Evolutionary conservation across 2,329 filamentous ascomycete genomes (phyloP).

Genomic region (Pseudocercospora ulei): DNA sequence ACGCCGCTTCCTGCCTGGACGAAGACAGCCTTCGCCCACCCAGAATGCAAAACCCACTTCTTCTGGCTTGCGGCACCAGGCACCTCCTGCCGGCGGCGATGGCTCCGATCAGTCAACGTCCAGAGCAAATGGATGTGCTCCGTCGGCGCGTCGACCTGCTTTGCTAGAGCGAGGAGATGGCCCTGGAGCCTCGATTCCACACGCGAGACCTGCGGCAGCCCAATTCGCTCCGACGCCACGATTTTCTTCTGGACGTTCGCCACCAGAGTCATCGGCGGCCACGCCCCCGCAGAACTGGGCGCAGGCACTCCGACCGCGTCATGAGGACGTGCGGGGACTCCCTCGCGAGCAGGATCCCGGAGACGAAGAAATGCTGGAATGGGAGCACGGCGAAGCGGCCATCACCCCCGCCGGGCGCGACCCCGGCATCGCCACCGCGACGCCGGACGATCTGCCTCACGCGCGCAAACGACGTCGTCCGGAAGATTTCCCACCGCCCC

Average conservation of each 20-base stretch:
- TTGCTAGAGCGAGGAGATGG: slow-evolving; percentile 9
- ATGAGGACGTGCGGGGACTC: slow-evolving; percentile 28
- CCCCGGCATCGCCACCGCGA: slow-evolving; percentile 8
- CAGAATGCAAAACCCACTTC: slow-evolving; percentile 17
- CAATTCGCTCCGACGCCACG: slow-evolving; percentile 29
- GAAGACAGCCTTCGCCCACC: slow-evolving; percentile 15
- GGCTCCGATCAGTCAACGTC: slow-evolving; percentile 6
- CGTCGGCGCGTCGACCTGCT: not conserved
- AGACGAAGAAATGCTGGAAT: slow-evolving; percentile 29
- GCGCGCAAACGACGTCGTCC: slow-evolving; percentile 30
- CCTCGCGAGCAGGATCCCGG: slow-evolving; percentile 10
- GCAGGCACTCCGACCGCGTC: slow-evolving; percentile 16
- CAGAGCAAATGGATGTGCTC: not conserved
- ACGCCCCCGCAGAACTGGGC: slow-evolving; percentile 15
- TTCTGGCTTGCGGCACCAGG: slow-evolving; percentile 7
- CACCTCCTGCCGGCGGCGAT: slow-evolving; percentile 6
- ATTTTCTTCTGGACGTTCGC: slow-evolving; percentile 19
- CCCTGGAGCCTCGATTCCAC: slow-evolving; percentile 1
- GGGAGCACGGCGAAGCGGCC: slow-evolving; percentile 16
- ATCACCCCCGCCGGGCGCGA: slow-evolving; percentile 17
- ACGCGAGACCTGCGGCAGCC: slow-evolving; percentile 1
- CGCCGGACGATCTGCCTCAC: slow-evolving; percentile 20
- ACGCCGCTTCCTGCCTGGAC: slow-evolving; percentile 24
- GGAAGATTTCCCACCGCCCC: slow-evolving; percentile 13
- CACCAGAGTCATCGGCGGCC: slow-evolving; percentile 1